Percentiles rank a stretch among this genome's conserved stretches.
Evolutionary conservation across 768 basidiomycete genomes (phyloP).

Genomic region (Mycena pura): DNA sequence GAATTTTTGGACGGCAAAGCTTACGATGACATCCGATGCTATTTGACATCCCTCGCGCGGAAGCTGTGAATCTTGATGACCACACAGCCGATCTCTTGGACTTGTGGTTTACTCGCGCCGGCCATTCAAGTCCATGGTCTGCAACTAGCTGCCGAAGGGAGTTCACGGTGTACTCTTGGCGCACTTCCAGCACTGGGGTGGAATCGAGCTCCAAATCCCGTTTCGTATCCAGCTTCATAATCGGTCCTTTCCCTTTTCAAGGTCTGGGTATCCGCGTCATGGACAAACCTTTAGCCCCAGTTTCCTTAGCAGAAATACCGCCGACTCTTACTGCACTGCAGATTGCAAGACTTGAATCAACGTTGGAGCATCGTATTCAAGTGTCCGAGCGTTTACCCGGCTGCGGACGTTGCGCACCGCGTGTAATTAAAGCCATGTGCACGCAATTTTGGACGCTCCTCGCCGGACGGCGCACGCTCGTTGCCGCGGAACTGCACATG

Average conservation of each 20-base stretch:
- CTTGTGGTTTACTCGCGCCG: constrained; percentile 1
- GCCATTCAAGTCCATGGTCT: neutral
- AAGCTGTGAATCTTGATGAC: neutral
- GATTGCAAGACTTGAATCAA: too few species aligned
- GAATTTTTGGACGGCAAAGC: neutral
- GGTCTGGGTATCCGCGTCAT: neutral
- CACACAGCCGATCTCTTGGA: neutral
- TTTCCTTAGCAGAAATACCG: too few species aligned
- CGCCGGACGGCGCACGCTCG: neutral
- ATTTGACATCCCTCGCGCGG: neutral
- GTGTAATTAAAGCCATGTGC: neutral
- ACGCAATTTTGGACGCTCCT: neutral
- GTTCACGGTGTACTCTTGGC: neutral
- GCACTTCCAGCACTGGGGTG: neutral
- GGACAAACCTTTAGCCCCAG: too few species aligned
- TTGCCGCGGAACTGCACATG: neutral
- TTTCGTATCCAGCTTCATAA: neutral
- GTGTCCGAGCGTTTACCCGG: too few species aligned
- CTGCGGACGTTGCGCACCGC: neutral
- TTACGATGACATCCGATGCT: neutral
- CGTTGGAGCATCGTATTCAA: too few species aligned
- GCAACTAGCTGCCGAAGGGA: neutral
- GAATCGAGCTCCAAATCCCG: neutral
- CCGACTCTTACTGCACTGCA: too few species aligned
- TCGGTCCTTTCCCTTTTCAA: neutral